Evolutionary conservation across 768 basidiomycete species (phyloP).

Genomic region (Pleurotus djamor): DNA sequence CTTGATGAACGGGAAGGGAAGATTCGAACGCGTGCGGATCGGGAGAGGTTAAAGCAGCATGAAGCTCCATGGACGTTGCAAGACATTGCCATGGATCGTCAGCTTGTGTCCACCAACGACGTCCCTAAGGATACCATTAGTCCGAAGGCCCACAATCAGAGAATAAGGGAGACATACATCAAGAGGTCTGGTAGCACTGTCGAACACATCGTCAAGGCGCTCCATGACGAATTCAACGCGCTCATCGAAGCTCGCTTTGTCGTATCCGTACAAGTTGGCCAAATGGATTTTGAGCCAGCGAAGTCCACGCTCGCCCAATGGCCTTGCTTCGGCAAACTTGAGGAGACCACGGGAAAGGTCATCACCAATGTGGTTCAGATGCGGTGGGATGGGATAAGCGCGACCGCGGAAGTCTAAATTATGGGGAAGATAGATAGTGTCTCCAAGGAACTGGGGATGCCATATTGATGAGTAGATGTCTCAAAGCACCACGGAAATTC

Average conservation of each 20-base stretch:
- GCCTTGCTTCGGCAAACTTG: slow-evolving; percentile 75
- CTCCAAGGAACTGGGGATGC: slow-evolving; percentile 69
- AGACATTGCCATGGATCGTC: slow-evolving; percentile 99
- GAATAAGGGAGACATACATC: slow-evolving; percentile 41
- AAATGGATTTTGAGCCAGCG: slow-evolving; percentile 96
- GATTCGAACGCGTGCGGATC: slow-evolving; percentile 65
- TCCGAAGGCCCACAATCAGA: not conserved
- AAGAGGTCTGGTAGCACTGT: slow-evolving; percentile 80
- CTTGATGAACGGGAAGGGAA: slow-evolving; percentile 90
- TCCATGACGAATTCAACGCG: slow-evolving; percentile 78
- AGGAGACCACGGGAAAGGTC: slow-evolving; percentile 89
- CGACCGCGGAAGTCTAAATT: slow-evolving; percentile 98
- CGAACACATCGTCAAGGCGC: slow-evolving; percentile 74
- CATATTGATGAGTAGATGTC: not conserved
- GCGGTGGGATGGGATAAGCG: slow-evolving; percentile 95
- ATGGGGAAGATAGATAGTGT: slow-evolving; percentile 90
- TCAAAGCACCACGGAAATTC: not conserved
- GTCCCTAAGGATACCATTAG: slow-evolving; percentile 42
- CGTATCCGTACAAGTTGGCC: slow-evolving; percentile 89
- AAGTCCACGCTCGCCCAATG: slow-evolving; percentile 81
- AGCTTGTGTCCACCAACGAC: slow-evolving; percentile 85
- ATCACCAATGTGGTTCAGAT: slow-evolving; percentile 94
- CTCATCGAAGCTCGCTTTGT: slow-evolving; percentile 94
- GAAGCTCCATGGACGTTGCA: slow-evolving; percentile 89
- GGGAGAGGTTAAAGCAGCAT: slow-evolving; percentile 68